A percentile compares a stretch with the other conserved stretches of the same genome.
Evolutionary conservation across 2,329 filamentous ascomycete species (phyloP).

Genomic region (Aspergillus uvarum): DNA sequence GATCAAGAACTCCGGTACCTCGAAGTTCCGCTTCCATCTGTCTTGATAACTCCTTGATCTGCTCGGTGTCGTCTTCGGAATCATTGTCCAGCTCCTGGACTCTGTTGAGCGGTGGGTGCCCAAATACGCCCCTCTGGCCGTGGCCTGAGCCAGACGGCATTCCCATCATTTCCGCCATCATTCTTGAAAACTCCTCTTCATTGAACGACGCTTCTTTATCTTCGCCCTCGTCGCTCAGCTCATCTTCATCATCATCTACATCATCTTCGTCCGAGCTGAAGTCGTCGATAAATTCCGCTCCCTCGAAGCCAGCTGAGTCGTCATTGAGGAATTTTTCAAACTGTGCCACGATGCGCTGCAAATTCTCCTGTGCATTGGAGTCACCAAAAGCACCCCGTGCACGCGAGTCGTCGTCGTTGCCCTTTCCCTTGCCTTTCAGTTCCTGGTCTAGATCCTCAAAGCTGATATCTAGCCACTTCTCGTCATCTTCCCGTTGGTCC

Average conservation of each 20-base stretch:
- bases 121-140: constrained; percentile 22
- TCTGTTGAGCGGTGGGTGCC: constrained; percentile 28
- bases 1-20: constrained; percentile 45
- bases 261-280: constrained; percentile 66
- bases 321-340: constrained; percentile 92
- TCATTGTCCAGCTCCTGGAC: constrained; percentile 52
- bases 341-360: constrained; percentile 88
- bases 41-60: constrained; percentile 45
- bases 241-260: constrained; percentile 53
- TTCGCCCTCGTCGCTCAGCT: constrained; percentile 62
- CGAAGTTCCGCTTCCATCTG: constrained; percentile 51
- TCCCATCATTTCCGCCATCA: constrained; percentile 94
- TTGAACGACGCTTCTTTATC: constrained; percentile 78
- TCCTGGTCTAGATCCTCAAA: constrained; percentile 86
- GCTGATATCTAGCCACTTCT: constrained; percentile 88
- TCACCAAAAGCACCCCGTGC: constrained; percentile 45
- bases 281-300: constrained; percentile 66
- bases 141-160: constrained; percentile 51
- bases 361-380: constrained; percentile 52
- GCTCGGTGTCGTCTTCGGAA: constrained; percentile 60
- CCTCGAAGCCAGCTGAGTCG: constrained; percentile 75
- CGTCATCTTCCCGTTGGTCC: constrained; percentile 73
- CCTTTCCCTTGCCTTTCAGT: constrained; percentile 58
- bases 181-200: constrained; percentile 76
- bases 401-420: constrained; percentile 17